Conservation (phyloP, 2,329 filamentous ascomycete genomes). For the Juglanconis juglandina region DNA sequence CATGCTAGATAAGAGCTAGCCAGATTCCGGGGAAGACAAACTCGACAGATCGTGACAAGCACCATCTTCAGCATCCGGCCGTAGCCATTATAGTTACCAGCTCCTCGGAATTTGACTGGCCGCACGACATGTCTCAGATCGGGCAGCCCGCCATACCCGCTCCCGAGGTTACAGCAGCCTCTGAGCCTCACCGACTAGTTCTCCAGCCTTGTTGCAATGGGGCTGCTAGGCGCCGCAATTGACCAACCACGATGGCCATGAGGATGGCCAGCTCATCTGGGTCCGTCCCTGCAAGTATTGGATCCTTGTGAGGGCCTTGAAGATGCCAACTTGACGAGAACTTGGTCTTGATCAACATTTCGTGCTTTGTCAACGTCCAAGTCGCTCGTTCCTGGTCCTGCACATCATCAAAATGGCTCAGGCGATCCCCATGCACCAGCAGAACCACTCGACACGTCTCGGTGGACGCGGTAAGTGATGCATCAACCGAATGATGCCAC, state of each 20-base stretch:
- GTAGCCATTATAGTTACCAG: neutral
- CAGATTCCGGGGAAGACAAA: neutral
- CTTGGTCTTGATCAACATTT: neutral
- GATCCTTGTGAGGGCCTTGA: slow-evolving; percentile 1
- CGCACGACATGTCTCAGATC: slow-evolving; percentile 7
- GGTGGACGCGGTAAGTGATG: slow-evolving; percentile 43
- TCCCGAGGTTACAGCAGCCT: slow-evolving; percentile 1
- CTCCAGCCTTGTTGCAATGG: slow-evolving; percentile 3
- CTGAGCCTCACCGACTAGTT: slow-evolving; percentile 16
- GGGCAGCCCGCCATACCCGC: neutral
- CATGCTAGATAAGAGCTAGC: neutral
- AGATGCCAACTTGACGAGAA: neutral
- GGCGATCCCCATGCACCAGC: slow-evolving; percentile 38
- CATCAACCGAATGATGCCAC: slow-evolving; percentile 14
- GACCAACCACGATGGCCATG: slow-evolving; percentile 14
- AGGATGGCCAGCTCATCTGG: slow-evolving; percentile 9
- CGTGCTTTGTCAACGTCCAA: neutral
- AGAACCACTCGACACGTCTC: slow-evolving; percentile 26
- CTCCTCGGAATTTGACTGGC: neutral
- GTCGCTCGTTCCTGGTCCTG: neutral
- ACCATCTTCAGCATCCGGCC: neutral
- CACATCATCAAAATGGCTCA: slow-evolving; percentile 10
- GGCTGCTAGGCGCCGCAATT: slow-evolving; percentile 12
- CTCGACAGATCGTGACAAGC: no score
- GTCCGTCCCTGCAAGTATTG: slow-evolving; percentile 8